A percentile compares a stretch with the other conserved stretches of the same genome.
Evolutionary conservation across 371 early-diverging fungal species (phyloP).

Genomic region (Mortierella sp.): DNA sequence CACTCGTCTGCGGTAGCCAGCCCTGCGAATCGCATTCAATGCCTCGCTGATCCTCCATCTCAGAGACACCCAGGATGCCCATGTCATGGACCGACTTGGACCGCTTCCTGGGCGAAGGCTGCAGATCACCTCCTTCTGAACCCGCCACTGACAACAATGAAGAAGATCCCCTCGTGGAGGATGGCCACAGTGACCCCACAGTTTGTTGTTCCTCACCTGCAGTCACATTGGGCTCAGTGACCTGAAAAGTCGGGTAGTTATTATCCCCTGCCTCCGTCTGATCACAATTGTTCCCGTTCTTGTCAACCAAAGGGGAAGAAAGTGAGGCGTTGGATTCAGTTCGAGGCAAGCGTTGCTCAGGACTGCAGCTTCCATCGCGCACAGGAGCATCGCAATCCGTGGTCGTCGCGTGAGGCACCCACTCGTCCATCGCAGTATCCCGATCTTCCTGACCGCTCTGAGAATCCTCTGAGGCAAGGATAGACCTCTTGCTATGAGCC

Average conservation of each 20-base stretch:
- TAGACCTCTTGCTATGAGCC: slow-evolving; percentile 24
- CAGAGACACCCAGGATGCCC: not conserved
- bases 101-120: slow-evolving; percentile 28
- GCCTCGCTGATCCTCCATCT: slow-evolving; percentile 15
- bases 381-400: not conserved
- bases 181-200: not conserved
- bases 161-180: not conserved
- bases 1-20: not conserved
- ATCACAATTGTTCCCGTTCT: not conserved
- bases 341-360: not conserved
- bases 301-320: not conserved
- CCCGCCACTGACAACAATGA: slow-evolving; percentile 4
- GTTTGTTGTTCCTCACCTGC: not conserved
- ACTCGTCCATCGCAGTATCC: slow-evolving; percentile 10
- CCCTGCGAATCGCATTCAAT: slow-evolving; percentile 24
- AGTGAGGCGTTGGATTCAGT: not conserved
- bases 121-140: not conserved
- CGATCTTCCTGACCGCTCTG: not conserved
- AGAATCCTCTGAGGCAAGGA: slow-evolving; percentile 13
- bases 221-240: not conserved
- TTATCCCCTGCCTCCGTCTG: not conserved
- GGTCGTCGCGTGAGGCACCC: slow-evolving; percentile 21
- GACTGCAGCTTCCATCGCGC: not conserved
- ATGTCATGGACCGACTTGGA: slow-evolving; percentile 19
- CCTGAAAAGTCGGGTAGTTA: not conserved